Evolutionary conservation across 768 basidiomycete genomes (phyloP), one percentile per base, ranked within the genome.

Genomic region (Coprinopsis cinerea): DNA sequence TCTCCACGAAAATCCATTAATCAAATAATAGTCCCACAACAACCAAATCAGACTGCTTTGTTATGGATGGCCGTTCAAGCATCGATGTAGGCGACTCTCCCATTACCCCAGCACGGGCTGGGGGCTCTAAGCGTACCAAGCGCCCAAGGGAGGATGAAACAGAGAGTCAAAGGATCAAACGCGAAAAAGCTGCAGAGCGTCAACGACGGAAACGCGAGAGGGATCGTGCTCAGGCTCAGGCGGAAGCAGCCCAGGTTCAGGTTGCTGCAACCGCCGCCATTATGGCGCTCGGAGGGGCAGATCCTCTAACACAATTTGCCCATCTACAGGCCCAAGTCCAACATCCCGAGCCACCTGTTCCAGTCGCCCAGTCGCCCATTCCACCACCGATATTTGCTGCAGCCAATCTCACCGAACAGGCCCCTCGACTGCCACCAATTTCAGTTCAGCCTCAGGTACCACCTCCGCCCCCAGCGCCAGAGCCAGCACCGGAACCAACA

Each of bases 101-200:
- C 6, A 20, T 39, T 4, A 6, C 20, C 9, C 23, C 41, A 43
- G 61, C 47, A 60, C n/a, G n/a, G n/a, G n/a, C n/a, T n/a, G n/a
- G n/a, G n/a, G n/a, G n/a, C n/a, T n/a, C 57, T 47, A 57, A 62
- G 9, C 66, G 69, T 26, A 67, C 74, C 44, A 85, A 83, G 65
- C 75, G 83, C 22, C 68, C 79, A 35, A 75, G 85, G 56, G 74
- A 88, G 63, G 79, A 84, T 72, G 87, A 88, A 70, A 83, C 85
- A 10, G 77, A 80, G 24, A 76, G 76, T 49, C 85, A 88, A 67
- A 73, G 79, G 56, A 72, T 79, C 58, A 91, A 91, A 64, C 79
- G 89, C 57, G 86, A 88, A 74, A 90, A 91, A 64, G 89, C 89
- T 1, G 86, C 90, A 35, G 89, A 91, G 64, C 74, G 89, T 53